Conservation (phyloP, 1,284 basidiomycete species). For the Malassezia brasiliensis region DNA sequence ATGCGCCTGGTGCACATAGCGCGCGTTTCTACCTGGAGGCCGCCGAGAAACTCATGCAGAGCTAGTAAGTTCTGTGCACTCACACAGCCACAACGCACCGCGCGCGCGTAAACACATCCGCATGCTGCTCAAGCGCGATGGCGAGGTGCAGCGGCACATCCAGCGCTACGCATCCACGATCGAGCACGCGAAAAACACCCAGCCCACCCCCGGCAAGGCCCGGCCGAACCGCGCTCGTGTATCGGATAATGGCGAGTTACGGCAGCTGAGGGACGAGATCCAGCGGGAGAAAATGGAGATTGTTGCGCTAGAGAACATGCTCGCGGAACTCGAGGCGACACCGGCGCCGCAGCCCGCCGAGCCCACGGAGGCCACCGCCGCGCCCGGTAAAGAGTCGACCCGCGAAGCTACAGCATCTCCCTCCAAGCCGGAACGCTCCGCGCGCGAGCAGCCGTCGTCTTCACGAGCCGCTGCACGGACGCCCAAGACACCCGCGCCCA, state of each 20-base stretch:
- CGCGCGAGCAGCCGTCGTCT: no score
- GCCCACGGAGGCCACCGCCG: no score
- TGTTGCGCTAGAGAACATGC: slow-evolving; percentile 42
- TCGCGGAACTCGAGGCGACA: slow-evolving; percentile 23
- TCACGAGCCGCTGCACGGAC: not conserved
- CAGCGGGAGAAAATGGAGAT: slow-evolving; percentile 43
- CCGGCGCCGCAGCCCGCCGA: no score
- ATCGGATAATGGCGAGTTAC: slow-evolving; percentile 8
- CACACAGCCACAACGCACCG: slow-evolving; percentile 22
- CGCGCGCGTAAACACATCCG: slow-evolving; percentile 44
- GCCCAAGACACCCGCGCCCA: not conserved
- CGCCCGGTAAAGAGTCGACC: no score
- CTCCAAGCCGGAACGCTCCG: no score
- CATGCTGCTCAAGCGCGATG: slow-evolving; percentile 30
- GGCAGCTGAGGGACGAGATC: slow-evolving; percentile 22
- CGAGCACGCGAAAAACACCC: slow-evolving; percentile 18
- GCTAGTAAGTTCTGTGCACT: not conserved
- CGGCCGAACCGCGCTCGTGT: not conserved
- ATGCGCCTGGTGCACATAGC: slow-evolving; percentile 30
- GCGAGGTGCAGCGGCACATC: slow-evolving; percentile 22
- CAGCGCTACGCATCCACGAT: slow-evolving; percentile 23
- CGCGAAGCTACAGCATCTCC: no score
- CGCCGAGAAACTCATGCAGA: slow-evolving; percentile 12
- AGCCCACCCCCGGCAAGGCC: slow-evolving; percentile 3
- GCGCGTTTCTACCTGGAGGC: slow-evolving; percentile 9